Conservation (phyloP, 768 basidiomycete species). For the Phanerochaete sordida region DNA sequence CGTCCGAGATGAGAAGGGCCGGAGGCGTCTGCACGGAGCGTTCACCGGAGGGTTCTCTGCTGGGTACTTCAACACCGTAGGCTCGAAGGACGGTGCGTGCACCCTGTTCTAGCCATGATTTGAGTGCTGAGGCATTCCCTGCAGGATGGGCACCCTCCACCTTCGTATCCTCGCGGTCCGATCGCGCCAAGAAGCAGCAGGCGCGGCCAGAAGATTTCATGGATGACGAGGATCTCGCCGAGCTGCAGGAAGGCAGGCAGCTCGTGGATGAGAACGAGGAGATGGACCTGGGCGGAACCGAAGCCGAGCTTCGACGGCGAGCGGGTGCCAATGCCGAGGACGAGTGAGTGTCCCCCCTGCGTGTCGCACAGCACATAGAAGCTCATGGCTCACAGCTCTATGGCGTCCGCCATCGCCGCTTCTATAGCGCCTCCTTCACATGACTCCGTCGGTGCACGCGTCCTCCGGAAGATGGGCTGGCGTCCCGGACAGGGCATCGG, state of each 20-base stretch:
- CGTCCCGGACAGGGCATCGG: conserved; percentile 89
- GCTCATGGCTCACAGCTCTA: conserved; percentile 40
- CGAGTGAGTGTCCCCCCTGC: conserved; percentile 44
- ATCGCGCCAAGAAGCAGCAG: conserved; percentile 61
- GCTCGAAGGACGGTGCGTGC: conserved; percentile 84
- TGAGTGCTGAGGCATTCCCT: background rate
- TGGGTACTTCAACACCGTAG: conserved; percentile 95
- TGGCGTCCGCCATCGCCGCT: conserved; percentile 57
- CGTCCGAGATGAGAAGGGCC: conserved; percentile 87
- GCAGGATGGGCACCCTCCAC: conserved; percentile 93
- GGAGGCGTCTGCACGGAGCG: conserved; percentile 92
- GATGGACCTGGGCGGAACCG: conserved; percentile 63
- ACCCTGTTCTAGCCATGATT: background rate
- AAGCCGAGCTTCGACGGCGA: conserved; percentile 37
- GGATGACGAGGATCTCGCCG: conserved; percentile 97
- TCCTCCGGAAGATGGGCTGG: conserved; percentile 97
- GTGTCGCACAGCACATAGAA: background rate
- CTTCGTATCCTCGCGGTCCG: conserved; percentile 84
- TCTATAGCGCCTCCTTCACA: conserved; percentile 71
- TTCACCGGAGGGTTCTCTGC: conserved; percentile 99
- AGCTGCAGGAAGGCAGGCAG: conserved; percentile 67
- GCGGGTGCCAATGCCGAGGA: conserved; percentile 35
- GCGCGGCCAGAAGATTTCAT: conserved; percentile 90
- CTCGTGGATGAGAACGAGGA: conserved; percentile 80
- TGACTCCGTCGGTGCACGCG: conserved; percentile 78